phyloP scores from a whole-genome alignment of 805 yeast species.

The Lachancea cidri region DNA sequence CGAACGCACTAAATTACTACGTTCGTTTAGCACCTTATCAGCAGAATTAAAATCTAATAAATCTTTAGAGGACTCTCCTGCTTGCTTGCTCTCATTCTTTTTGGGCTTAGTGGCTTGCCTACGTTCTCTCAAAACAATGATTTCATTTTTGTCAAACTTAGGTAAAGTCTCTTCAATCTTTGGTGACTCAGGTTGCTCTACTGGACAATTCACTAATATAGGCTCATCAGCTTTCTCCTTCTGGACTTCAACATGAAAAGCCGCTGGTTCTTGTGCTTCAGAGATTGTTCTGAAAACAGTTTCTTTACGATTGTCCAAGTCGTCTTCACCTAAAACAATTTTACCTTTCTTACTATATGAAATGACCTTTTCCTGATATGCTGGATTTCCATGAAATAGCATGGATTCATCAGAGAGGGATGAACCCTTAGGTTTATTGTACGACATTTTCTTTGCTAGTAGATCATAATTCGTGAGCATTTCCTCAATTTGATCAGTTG shows the following conservation, averaged over 20 bases:
- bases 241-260: background rate
- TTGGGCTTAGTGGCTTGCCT: constrained; percentile 4
- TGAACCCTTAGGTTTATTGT: background rate
- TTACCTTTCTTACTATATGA: background rate
- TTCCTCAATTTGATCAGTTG: background rate
- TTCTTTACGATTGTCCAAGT: constrained; percentile 6
- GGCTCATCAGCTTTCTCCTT: background rate
- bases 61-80: constrained; percentile 14
- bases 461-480: background rate
- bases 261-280: background rate
- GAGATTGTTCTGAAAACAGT: constrained; percentile 1
- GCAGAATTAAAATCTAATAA: constrained; percentile 43
- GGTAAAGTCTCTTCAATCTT: constrained; percentile 4
- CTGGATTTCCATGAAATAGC: constrained; percentile 2
- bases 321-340: constrained; percentile 4
- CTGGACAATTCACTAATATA: constrained; percentile 1
- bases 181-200: constrained; percentile 2
- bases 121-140: constrained; percentile 37
- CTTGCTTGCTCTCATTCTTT: constrained; percentile 6
- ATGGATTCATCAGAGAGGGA: background rate
- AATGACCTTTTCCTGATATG: constrained; percentile 1
- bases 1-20: constrained; percentile 10
- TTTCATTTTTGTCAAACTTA: constrained; percentile 31
- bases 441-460: background rate
- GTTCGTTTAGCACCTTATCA: constrained; percentile 36